Base-by-base conservation (phyloP, 805 yeast species). In the Candida dajiaensis region DNA sequence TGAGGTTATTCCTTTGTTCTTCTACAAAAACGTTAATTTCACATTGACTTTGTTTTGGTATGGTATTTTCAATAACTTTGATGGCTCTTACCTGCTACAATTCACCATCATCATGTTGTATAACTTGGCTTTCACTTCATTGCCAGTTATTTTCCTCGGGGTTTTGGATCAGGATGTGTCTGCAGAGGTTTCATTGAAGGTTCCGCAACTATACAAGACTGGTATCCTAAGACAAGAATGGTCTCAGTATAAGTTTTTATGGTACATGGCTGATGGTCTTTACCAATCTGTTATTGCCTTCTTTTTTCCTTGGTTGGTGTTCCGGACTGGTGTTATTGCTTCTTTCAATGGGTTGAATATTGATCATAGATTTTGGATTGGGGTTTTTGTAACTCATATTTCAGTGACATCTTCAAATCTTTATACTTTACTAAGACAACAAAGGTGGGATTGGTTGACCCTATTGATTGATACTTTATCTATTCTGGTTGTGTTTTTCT, bases 1-100 rank as follows among this genome's bases (percentile, higher is more conserved):
- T 31, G 95, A 86, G 66, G 85, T 85, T 90, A 81, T 86, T 55
- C 94, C 94, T 15, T 72, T 80, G 55, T 86, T 86, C 67, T 86
- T 86, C 58, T 86, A 78, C 67, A 86, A 86, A 64, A 86, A 86
- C 62, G 86, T 83, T 45, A 78, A 82, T 51, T 86, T 84, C 70
- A 78, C 88, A 0, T 62, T 85, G 54, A 80, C 94, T 0, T 69
- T 83, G 52, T 85, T 85, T 63, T 86, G 94, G 92, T 86, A 77
- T 61, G 90, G 92, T 59, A 74, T 85, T 47, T 84, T 72, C 68
- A 76, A 73, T 60, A 70, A 85, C 61, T 86, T 82, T 61, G 95
- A 86, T 67, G 95, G 95, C 22, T 71, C 90, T 1, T 86, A 86
- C 56, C 68, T 86, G 51, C 83, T 78, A 57, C 94, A 86, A 71